Evolutionary conservation across 1,284 basidiomycete genomes (phyloP).

Genomic region (Ustilago cynodontis): DNA sequence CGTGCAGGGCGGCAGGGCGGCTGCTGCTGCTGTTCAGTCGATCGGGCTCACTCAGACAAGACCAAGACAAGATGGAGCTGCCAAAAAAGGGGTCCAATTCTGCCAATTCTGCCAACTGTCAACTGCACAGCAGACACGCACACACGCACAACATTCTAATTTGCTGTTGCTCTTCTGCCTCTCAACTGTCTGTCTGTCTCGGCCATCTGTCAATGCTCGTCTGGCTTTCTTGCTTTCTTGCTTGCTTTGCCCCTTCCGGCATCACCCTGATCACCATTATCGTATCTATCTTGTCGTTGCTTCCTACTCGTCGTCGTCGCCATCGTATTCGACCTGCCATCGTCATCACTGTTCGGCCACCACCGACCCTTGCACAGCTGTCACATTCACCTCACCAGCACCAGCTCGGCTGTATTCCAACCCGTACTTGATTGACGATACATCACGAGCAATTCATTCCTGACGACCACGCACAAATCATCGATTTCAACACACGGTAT

Average conservation of each 20-base stretch:
- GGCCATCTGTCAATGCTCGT: conserved; percentile 8
- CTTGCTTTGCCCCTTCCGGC: background rate
- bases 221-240: background rate
- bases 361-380: background rate
- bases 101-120: conserved; percentile 4
- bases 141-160: background rate
- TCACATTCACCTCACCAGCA: background rate
- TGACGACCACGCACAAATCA: background rate
- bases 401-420: background rate
- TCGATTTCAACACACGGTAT: conserved; percentile 1
- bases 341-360: background rate
- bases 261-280: background rate
- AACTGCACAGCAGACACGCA: background rate
- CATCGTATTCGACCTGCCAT: background rate
- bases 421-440: background rate
- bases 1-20: background rate
- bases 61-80: conserved; percentile 9
- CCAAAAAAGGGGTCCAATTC: conserved; percentile 16
- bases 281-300: background rate
- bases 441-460: background rate
- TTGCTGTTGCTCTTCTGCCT: background rate
- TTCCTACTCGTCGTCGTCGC: background rate
- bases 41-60: conserved; percentile 1
- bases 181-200: background rate
- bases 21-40: background rate